Conservation (phyloP, 2,329 filamentous ascomycete species). For the Alternaria hordeiaustralica region DNA sequence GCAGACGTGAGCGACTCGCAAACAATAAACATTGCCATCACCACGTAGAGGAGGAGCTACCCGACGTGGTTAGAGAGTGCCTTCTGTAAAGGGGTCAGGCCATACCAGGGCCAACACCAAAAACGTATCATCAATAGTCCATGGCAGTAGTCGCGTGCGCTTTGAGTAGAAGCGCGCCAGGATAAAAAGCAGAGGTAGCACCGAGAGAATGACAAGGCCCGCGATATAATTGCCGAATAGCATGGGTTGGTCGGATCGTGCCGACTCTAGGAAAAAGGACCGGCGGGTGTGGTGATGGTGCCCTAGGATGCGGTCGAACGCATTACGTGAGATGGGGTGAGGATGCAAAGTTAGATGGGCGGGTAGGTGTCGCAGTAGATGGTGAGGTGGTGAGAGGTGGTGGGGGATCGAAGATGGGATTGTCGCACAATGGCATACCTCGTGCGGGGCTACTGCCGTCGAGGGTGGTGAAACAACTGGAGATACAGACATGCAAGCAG, state of each 20-base stretch:
- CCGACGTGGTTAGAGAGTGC: background rate
- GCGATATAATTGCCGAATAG: conserved; percentile 17
- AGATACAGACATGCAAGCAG: background rate
- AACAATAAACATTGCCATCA: conserved; percentile 19
- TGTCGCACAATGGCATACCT: background rate
- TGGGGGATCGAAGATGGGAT: background rate
- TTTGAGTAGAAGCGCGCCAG: conserved; percentile 29
- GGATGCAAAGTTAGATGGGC: conserved; percentile 2
- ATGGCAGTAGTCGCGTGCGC: conserved; percentile 19
- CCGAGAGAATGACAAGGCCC: conserved; percentile 21
- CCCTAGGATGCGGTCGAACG: conserved; percentile 12
- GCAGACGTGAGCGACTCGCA: conserved; percentile 15
- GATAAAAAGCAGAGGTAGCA: conserved; percentile 25
- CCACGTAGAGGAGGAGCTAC: conserved; percentile 26
- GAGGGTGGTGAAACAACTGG: conserved; percentile 22
- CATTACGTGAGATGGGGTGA: conserved; percentile 7
- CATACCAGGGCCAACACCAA: conserved; percentile 28
- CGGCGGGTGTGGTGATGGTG: conserved; percentile 4
- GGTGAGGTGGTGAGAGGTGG: background rate
- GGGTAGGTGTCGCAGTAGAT: conserved; percentile 8
- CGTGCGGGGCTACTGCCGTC: conserved; percentile 6
- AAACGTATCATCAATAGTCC: conserved; percentile 31
- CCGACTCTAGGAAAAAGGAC: conserved; percentile 1
- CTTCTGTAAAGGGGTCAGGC: background rate
- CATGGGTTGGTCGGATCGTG: conserved; percentile 9